These are phyloP conservation scores for Nicotiana attenuata DNA, from an alignment of 257 asterid genomes.

Conservation along the genomic window DNA sequence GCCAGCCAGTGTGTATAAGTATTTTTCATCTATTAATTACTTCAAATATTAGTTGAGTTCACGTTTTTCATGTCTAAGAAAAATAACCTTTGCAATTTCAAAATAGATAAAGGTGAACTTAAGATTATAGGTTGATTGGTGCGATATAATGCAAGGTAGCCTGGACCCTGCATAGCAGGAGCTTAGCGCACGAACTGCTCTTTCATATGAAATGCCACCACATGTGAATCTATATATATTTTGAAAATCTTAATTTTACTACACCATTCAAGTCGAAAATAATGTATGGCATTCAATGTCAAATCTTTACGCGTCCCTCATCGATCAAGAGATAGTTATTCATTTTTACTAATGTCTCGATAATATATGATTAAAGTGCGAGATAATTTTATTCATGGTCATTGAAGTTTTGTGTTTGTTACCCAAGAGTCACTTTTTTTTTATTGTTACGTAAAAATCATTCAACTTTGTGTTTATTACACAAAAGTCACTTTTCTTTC, in stretches of 20 bases:
- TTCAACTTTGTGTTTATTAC: no score
- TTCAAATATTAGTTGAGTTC: background rate
- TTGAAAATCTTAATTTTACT: background rate
- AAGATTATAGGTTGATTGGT: background rate
- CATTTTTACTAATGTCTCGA: background rate
- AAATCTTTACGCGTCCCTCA: background rate
- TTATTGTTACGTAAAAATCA: no score
- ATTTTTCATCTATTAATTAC: background rate
- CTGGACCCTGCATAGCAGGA: no score
- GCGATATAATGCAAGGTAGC: background rate
- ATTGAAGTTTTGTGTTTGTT: no score
- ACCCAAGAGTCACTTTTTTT: no score
- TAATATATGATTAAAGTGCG: no score
- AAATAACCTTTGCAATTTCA: no score
- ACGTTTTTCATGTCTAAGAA: background rate
- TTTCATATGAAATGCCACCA: no score
- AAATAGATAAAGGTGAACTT: background rate
- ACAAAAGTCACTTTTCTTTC: no score
- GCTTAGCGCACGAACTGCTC: no score
- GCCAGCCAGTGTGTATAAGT: slow-evolving; percentile 50
- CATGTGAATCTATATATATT: background rate
- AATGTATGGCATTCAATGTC: no score
- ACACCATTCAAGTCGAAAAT: background rate
- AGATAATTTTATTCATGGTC: no score
- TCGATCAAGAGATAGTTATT: background rate